Evolutionary conservation across 2,329 filamentous ascomycete species (phyloP), one percentile per base, ranked within the genome.

Genomic region (Ophiostoma himal-ulmi): DNA sequence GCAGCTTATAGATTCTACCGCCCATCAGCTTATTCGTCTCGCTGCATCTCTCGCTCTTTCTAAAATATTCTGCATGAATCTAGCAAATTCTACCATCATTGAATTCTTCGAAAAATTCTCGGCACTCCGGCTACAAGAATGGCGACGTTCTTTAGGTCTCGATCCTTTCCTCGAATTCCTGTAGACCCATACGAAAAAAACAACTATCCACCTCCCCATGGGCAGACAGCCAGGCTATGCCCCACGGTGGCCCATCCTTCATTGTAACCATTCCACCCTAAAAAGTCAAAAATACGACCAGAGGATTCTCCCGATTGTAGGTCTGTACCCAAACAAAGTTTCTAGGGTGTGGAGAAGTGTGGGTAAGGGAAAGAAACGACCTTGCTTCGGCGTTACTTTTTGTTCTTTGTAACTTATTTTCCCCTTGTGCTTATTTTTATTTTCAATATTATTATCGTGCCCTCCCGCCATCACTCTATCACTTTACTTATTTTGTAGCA

Each of bases 321-420:
- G 13, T 62, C 26, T 26, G 0, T 34, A 22, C 52, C 54, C 54
- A 34, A 60, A 62, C 36, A 57, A 34, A 17, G 20, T 65, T 65
- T 65, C 36, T 11, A 20, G 62, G 34, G 62, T 41, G 62, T 65
- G 62, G 34, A 39, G 52, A 57, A 57, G 8, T 26, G 52, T 11
- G n/a, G 52, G 7, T 3, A 57, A 54, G 48, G 20, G 11, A 34
- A 17, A 22, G 26, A 34, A 60, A 34, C 57, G 57, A 26, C 20
- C 57, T 34, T 62, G 57, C 69, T 67, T 60, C 62, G 62, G 44
- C 64, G 22, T 39, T 48, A 70, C 65, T 36, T 67, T 70, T 60
- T 57, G 37, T 41, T 39, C 39, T n/a, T 26, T 69, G 10, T 62
- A 13, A 26, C 5, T 17, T 57, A 10, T 5, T 5, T 4, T 44